A percentile compares a stretch with the other conserved stretches of the same genome.
Evolutionary conservation across 805 yeast genomes (phyloP).

Genomic region (Candida lessepsii): DNA sequence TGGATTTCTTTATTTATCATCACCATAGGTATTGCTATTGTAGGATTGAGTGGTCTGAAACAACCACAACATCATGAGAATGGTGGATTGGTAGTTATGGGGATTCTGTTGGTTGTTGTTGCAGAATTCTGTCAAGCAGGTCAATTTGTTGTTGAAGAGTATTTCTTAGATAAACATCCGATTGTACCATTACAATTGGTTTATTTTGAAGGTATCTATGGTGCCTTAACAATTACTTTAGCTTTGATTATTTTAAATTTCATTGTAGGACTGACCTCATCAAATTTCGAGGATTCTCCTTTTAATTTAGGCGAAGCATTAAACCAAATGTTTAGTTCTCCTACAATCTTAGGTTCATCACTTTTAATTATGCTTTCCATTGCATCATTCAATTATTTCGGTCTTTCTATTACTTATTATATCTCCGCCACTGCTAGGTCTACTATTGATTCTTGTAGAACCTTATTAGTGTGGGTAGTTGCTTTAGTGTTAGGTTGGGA

Average conservation of each 20-base stretch:
- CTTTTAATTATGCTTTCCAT: slow-evolving; percentile 69
- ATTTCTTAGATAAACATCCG: slow-evolving; percentile 51
- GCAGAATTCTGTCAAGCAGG: slow-evolving; percentile 71
- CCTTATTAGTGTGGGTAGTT: slow-evolving; percentile 71
- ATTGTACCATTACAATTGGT: slow-evolving; percentile 65
- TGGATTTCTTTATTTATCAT: slow-evolving; percentile 70
- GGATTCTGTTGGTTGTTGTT: slow-evolving; percentile 54
- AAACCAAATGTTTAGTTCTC: slow-evolving; percentile 44
- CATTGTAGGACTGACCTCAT: slow-evolving; percentile 32
- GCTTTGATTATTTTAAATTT: slow-evolving; percentile 46
- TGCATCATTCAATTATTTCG: slow-evolving; percentile 69
- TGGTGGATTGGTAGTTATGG: slow-evolving; percentile 42
- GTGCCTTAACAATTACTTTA: slow-evolving; percentile 44
- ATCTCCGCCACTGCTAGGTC: slow-evolving; percentile 77
- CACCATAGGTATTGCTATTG: slow-evolving; percentile 65
- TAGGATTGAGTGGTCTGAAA: slow-evolving; percentile 66
- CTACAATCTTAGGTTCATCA: slow-evolving; percentile 50
- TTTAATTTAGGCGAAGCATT: slow-evolving; percentile 57
- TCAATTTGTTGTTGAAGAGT: slow-evolving; percentile 79
- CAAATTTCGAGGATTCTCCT: slow-evolving; percentile 44
- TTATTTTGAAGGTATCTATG: slow-evolving; percentile 73
- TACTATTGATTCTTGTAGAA: slow-evolving; percentile 76
- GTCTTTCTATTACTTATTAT: slow-evolving; percentile 62
- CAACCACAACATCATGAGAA: slow-evolving; percentile 11
- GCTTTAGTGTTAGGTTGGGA: slow-evolving; percentile 78